Conservation (phyloP, 305 asterid genomes). For the Ilex paraguariensis region DNA sequence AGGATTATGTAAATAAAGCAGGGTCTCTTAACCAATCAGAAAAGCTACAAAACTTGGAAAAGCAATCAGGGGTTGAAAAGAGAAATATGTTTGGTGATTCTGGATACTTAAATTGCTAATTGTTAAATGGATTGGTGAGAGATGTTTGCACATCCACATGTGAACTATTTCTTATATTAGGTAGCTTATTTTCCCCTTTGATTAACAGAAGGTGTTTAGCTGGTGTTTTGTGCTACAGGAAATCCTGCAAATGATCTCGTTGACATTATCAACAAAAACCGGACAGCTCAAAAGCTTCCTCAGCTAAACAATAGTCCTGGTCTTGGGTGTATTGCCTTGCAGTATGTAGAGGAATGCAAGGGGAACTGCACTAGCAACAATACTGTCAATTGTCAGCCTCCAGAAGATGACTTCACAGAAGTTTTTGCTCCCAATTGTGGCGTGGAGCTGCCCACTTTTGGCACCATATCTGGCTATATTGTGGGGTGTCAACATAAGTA, state of each 20-base stretch:
- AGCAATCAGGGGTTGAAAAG: too few relatives aligned
- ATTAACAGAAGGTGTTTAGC: neutral
- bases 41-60: too few relatives aligned
- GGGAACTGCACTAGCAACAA: conserved; percentile 53
- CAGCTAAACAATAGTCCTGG: conserved; percentile 46
- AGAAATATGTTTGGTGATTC: too few relatives aligned
- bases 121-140: too few relatives aligned
- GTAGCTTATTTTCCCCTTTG: too few relatives aligned
- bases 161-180: too few relatives aligned
- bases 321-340: conserved; percentile 84
- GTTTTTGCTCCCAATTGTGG: conserved; percentile 88
- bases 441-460: conserved; percentile 75
- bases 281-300: conserved; percentile 60
- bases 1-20: too few relatives aligned
- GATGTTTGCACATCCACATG: too few relatives aligned
- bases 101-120: too few relatives aligned
- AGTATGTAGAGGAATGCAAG: conserved; percentile 52
- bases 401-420: conserved; percentile 64
- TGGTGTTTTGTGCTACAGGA: conserved; percentile 28
- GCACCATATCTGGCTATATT: conserved; percentile 50
- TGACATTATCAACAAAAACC: conserved; percentile 54
- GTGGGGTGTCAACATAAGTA: conserved; percentile 54
- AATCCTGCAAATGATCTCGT: conserved; percentile 74
- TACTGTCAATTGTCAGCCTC: conserved; percentile 49
- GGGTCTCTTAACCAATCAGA: too few relatives aligned